These are phyloP conservation scores for Fusarium udum DNA, from an alignment of 2,329 filamentous ascomycete species.

Conservation along the genomic window DNA sequence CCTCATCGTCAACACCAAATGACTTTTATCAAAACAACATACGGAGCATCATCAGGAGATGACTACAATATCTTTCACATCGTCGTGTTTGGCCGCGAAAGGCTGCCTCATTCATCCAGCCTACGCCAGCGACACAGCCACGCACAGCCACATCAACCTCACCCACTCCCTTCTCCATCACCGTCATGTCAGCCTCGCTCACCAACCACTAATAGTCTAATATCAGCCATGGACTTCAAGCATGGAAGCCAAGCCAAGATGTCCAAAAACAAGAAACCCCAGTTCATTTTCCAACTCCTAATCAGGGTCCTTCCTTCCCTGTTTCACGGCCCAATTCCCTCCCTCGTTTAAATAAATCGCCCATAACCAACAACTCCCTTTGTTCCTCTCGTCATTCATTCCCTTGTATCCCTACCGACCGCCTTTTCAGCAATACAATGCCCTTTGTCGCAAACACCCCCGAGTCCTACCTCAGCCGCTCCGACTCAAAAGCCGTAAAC, in stretches of 20 bases:
- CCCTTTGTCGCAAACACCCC: slow-evolving; percentile 69
- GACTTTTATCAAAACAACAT: not conserved
- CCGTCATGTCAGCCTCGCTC: slow-evolving; percentile 22
- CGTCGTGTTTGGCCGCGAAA: not conserved
- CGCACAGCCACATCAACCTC: slow-evolving; percentile 32
- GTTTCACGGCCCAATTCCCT: slow-evolving; percentile 10
- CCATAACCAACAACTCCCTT: not conserved
- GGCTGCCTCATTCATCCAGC: not conserved
- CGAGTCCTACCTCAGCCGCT: slow-evolving; percentile 79
- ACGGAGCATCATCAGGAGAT: not conserved
- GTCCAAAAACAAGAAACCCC: slow-evolving; percentile 21
- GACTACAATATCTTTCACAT: not conserved
- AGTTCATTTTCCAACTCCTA: not conserved
- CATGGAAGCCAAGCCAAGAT: slow-evolving; percentile 29
- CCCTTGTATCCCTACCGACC: slow-evolving; percentile 4
- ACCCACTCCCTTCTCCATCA: slow-evolving; percentile 34
- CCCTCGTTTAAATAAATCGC: not conserved
- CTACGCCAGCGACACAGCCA: slow-evolving; percentile 13
- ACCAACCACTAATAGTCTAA: slow-evolving; percentile 10
- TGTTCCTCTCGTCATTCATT: not conserved
- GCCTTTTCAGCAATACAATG: slow-evolving; percentile 41
- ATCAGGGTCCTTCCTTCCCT: slow-evolving; percentile 14
- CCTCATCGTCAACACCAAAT: not conserved
- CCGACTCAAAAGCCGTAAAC: slow-evolving; percentile 84
- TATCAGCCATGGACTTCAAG: not conserved